Evolutionary conservation across 2,329 filamentous ascomycete genomes (phyloP).

Genomic region (Penicillium sp.): DNA sequence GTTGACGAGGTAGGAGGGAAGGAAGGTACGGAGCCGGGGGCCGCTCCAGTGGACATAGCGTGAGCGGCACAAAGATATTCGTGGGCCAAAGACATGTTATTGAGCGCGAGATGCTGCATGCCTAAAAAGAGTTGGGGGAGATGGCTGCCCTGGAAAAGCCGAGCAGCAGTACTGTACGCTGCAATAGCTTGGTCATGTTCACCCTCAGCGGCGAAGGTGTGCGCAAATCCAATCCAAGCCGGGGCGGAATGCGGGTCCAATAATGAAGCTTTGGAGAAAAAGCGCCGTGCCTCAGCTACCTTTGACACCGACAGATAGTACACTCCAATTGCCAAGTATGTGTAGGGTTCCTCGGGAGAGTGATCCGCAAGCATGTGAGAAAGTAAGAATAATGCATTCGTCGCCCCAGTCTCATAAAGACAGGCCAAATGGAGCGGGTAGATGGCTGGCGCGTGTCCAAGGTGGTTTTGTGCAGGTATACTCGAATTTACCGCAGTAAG

Average conservation of each 20-base stretch:
- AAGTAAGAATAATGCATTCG: slow-evolving; percentile 85
- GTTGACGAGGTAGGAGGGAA: slow-evolving; percentile 26
- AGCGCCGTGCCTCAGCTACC: slow-evolving; percentile 88
- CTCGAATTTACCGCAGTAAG: slow-evolving; percentile 28
- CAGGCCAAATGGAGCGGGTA: slow-evolving; percentile 91
- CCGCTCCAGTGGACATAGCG: slow-evolving; percentile 51
- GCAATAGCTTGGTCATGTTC: slow-evolving; percentile 98
- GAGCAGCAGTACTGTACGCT: slow-evolving; percentile 91
- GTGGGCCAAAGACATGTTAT: slow-evolving; percentile 89
- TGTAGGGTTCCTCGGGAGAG: slow-evolving; percentile 84
- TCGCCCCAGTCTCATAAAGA: slow-evolving; percentile 80
- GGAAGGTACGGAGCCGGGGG: slow-evolving; percentile 29
- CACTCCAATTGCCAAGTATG: slow-evolving; percentile 90
- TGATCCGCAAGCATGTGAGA: slow-evolving; percentile 90
- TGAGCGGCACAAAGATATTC: slow-evolving; percentile 94
- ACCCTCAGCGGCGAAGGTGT: slow-evolving; percentile 95
- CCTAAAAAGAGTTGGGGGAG: slow-evolving; percentile 92
- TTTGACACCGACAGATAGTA: slow-evolving; percentile 91
- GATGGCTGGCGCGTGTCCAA: slow-evolving; percentile 54
- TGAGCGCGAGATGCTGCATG: slow-evolving; percentile 96
- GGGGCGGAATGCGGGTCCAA: slow-evolving; percentile 97
- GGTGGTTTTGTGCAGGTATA: slow-evolving; percentile 34
- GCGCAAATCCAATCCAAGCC: slow-evolving; percentile 98
- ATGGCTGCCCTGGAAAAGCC: slow-evolving; percentile 95
- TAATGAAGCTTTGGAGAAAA: slow-evolving; percentile 95